A percentile compares a stretch with the other conserved stretches of the same genome.
These are phyloP conservation scores for Leccinum boreale DNA, from an alignment of 768 basidiomycete genomes.

Conservation along the genomic window DNA sequence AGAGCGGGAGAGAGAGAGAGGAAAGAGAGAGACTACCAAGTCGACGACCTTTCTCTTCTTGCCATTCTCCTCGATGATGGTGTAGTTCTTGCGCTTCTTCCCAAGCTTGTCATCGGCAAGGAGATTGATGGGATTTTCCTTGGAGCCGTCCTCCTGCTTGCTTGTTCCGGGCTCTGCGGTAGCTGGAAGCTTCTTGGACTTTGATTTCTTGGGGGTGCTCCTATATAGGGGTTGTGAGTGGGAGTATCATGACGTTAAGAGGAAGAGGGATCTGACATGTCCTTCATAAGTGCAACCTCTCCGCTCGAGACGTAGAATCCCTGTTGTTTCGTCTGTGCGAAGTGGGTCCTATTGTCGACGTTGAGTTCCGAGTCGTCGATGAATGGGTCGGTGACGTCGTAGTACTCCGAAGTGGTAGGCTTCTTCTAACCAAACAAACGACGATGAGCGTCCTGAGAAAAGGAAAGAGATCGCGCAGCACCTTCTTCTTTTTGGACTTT, in stretches of 20 bases:
- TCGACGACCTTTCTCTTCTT: slow-evolving; percentile 75
- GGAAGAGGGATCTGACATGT: slow-evolving; percentile 43
- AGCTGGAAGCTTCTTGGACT: slow-evolving; percentile 50
- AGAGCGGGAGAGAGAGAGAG: neutral
- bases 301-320: slow-evolving; percentile 92
- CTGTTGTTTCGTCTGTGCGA: slow-evolving; percentile 88
- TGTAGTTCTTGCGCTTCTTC: slow-evolving; percentile 56
- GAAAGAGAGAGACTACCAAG: slow-evolving; percentile 39
- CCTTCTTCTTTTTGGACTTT: slow-evolving; percentile 39
- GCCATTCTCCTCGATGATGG: slow-evolving; percentile 49
- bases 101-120: slow-evolving; percentile 38
- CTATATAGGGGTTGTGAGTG: slow-evolving; percentile 22
- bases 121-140: slow-evolving; percentile 50
- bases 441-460: slow-evolving; percentile 4
- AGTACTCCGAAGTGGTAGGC: slow-evolving; percentile 65
- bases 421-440: slow-evolving; percentile 38
- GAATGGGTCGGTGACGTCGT: slow-evolving; percentile 90
- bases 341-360: slow-evolving; percentile 86
- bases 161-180: slow-evolving; percentile 21
- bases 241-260: neutral
- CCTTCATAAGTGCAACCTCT: slow-evolving; percentile 81
- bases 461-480: slow-evolving; percentile 9
- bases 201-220: slow-evolving; percentile 69
- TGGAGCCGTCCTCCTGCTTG: slow-evolving; percentile 40
- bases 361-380: slow-evolving; percentile 96